Base-by-base conservation (phyloP, 257 asterid genomes). In the Solanum chiquidenum region DNA sequence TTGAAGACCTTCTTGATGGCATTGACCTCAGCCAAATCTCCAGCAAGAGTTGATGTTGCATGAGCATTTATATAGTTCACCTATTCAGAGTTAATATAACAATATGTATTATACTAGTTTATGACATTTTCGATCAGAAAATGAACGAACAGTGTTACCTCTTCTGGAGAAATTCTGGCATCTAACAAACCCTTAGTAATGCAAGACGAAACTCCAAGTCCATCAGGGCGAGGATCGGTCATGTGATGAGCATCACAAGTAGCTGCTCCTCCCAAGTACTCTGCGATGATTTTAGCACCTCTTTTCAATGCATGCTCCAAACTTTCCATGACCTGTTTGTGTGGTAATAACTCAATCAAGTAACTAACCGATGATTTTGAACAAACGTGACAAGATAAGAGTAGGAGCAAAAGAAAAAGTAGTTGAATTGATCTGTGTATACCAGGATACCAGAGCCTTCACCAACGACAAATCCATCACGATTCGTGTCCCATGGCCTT, bases 361-460 rank as follows among this genome's bases (percentile, higher is more conserved):
- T 5, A 33, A 38, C 21, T 29, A 27, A 74, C n/a, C 62, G 44
- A 12, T 72, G 80, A 34, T 72, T 18, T 18, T 72, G 44, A 72
- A 72, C 80, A 72, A 72, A 72, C 10, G 11, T 5, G 46, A 72
- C 44, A 9, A 71, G 44, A 72, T 34, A 34, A 72, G 27, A 31
- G n/a, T 1, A 1, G 0, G 11, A 71, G 40, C 77, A 85, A 14
- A 8, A 34, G 31, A 42, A 87, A 86, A 72, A 66, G 58, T 46
- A 20, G 49, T 29, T 14, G 23, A 37, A 76, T 66, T 20, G 16
- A 55, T 55, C 66, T 55, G 37, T 44, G 37, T 44, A 29, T 90
- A 93, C 98, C 94, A 95, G 90, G 20, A 95, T 92, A 14, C 98
- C 96, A 34, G 96, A 92, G 11, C 98, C 98, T 92, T 94, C 95